Percentiles rank a stretch among this genome's conserved stretches.
Conservation (phyloP, 208 protist genomes). For the Naegleria fowleri region DNA sequence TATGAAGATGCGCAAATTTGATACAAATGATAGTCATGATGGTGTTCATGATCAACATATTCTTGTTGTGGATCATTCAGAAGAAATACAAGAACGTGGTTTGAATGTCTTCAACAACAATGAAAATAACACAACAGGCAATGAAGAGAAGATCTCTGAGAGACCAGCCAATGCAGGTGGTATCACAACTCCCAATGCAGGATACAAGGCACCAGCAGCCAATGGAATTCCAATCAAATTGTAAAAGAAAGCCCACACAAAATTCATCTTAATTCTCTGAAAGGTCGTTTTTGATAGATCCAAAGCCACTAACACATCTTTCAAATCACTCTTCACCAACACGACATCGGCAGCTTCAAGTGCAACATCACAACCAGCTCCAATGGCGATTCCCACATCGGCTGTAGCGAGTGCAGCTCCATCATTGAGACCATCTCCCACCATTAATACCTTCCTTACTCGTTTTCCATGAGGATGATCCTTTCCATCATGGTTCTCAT, state of each 20-base stretch:
- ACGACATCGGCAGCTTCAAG: constrained; percentile 70
- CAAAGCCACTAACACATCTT: constrained; percentile 56
- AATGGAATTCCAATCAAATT: constrained; percentile 69
- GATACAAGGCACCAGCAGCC: constrained; percentile 64
- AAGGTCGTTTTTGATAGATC: constrained; percentile 58
- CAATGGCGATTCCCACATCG: constrained; percentile 76
- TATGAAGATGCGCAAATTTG: no score
- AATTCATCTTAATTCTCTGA: constrained; percentile 66
- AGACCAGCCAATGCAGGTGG: constrained; percentile 64
- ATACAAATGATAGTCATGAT: no score
- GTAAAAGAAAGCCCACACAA: constrained; percentile 70
- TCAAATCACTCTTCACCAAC: constrained; percentile 47
- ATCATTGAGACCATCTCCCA: constrained; percentile 71
- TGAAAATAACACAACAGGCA: constrained; percentile 68
- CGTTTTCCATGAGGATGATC: neutral
- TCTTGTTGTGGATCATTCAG: no score
- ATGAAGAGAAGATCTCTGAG: constrained; percentile 70
- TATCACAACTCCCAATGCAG: constrained; percentile 35
- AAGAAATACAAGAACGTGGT: neutral
- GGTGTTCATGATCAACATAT: no score
- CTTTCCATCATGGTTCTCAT: no score
- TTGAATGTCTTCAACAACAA: constrained; percentile 55
- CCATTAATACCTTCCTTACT: neutral
- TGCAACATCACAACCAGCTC: constrained; percentile 69
- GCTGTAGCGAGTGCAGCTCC: constrained; percentile 60